phyloP scores from a whole-genome alignment of 2,329 filamentous ascomycete genomes.

The Thelonectria rubi region DNA sequence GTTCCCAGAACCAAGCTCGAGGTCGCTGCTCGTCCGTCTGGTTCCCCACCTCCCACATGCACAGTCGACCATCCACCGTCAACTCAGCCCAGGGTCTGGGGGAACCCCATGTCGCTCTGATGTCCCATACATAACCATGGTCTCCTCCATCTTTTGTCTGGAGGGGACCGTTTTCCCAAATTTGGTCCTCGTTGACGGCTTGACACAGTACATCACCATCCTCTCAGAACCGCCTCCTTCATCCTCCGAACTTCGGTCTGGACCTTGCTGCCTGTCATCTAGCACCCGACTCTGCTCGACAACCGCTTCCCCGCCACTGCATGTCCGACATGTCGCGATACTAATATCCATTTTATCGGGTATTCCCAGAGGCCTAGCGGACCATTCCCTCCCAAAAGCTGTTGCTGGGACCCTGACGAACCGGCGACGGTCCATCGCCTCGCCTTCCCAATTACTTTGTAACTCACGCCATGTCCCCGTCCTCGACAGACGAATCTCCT shows the following conservation, averaged over 20 bases:
- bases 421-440: slow-evolving; percentile 29
- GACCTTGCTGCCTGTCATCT: slow-evolving; percentile 13
- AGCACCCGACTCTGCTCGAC: slow-evolving; percentile 32
- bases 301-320: slow-evolving; percentile 19
- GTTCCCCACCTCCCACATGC: slow-evolving; percentile 39
- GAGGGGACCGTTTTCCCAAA: slow-evolving; percentile 18
- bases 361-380: slow-evolving; percentile 15
- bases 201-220: slow-evolving; percentile 6
- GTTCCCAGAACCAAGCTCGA: slow-evolving; percentile 31
- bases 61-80: slow-evolving; percentile 33
- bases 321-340: slow-evolving; percentile 35
- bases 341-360: slow-evolving; percentile 27
- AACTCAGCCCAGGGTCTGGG: slow-evolving; percentile 33
- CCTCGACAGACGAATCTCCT: slow-evolving; percentile 63
- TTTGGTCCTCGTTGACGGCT: slow-evolving; percentile 8
- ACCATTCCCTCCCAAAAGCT: slow-evolving; percentile 1
- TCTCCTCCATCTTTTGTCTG: slow-evolving; percentile 37
- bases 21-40: slow-evolving; percentile 28
- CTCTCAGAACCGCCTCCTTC: not conserved
- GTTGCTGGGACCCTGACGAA: slow-evolving; percentile 10
- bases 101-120: slow-evolving; percentile 31
- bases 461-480: slow-evolving; percentile 59
- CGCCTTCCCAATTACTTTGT: slow-evolving; percentile 34
- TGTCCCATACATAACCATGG: slow-evolving; percentile 42
- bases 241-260: not conserved